Conservation (phyloP, 768 basidiomycete genomes). For the Multifurca ochricompacta region DNA sequence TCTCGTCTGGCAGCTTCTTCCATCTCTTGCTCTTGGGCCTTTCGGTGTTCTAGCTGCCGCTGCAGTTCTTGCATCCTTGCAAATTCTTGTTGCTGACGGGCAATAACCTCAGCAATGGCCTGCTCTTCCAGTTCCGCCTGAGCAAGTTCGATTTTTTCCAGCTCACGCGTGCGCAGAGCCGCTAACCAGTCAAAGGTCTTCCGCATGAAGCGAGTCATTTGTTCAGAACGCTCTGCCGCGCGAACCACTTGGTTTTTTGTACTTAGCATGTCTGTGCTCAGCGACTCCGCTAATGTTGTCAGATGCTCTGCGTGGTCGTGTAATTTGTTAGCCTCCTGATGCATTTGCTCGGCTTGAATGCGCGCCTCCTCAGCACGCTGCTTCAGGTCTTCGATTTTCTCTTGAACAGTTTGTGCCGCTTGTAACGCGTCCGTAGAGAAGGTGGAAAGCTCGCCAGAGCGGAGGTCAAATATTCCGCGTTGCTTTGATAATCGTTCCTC, state of each 20-base stretch:
- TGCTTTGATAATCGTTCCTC: slow-evolving; percentile 3
- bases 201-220: slow-evolving; percentile 3
- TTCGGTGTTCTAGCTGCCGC: slow-evolving; percentile 7
- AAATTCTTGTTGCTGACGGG: not conserved
- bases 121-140: slow-evolving; percentile 6
- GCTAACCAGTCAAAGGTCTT: slow-evolving; percentile 3
- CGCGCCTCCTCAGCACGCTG: slow-evolving; percentile 1
- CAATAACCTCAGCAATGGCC: not conserved
- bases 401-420: not conserved
- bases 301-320: slow-evolving; percentile 7
- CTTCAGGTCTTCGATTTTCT: not conserved
- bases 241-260: not conserved
- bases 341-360: slow-evolving; percentile 4
- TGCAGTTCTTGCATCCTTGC: not conserved
- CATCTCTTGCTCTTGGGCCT: slow-evolving; percentile 6
- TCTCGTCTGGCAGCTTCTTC: slow-evolving; percentile 4
- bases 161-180: not conserved
- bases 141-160: not conserved
- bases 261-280: not conserved
- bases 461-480: slow-evolving; percentile 1
- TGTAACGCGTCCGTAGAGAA: not conserved
- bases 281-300: not conserved
- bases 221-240: not conserved
- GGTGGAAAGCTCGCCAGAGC: slow-evolving; percentile 11
- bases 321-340: slow-evolving; percentile 9